phyloP scores from a whole-genome alignment of 129 eudicot species.

The Smallanthus sonchifolius region DNA sequence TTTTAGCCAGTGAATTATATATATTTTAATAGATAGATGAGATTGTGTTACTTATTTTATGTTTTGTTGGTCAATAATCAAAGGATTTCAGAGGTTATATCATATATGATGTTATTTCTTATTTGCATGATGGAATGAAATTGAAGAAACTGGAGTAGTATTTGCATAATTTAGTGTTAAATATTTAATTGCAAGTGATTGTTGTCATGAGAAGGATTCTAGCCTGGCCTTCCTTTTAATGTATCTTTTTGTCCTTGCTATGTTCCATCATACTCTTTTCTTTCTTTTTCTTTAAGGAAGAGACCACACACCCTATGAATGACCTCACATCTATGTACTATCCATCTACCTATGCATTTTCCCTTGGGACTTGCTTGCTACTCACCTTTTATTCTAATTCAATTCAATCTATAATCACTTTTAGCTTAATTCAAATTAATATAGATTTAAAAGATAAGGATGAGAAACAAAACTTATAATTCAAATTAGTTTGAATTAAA shows the following conservation, averaged over 20 bases:
- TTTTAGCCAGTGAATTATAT: no score
- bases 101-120: background rate
- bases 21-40: no score
- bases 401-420: background rate
- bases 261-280: conserved; percentile 25
- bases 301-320: conserved; percentile 35
- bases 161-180: conserved; percentile 27
- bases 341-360: background rate
- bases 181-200: conserved; percentile 14
- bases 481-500: no score
- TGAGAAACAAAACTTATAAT: background rate
- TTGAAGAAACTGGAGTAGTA: conserved; percentile 11
- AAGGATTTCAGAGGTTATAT: background rate
- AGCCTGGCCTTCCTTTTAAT: background rate
- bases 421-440: no score
- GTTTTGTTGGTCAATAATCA: no score
- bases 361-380: conserved; percentile 23
- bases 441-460: background rate
- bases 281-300: conserved; percentile 26
- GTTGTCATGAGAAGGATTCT: background rate
- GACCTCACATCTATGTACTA: conserved; percentile 31
- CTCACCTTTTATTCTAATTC: background rate
- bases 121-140: conserved; percentile 9
- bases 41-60: no score
- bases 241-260: conserved; percentile 20